A percentile compares a stretch with the other conserved stretches of the same genome.
Conservation (phyloP, 495 filamentous ascomycete genomes). For the Hypomontagnella submonticulosa region DNA sequence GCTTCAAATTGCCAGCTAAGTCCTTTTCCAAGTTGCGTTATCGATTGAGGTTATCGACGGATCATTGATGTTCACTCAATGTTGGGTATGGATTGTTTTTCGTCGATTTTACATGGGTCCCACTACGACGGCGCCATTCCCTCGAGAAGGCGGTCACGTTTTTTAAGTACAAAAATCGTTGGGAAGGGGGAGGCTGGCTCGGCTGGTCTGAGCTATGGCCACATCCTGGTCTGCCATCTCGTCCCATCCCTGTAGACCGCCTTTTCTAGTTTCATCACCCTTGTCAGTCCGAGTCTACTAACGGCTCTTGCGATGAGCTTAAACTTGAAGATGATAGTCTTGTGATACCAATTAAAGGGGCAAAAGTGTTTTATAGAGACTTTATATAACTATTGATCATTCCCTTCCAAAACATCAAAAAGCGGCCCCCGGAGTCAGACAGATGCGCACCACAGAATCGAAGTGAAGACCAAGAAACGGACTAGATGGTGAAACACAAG, state of each 20-base stretch:
- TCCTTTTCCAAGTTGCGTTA: no score
- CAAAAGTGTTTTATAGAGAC: no score
- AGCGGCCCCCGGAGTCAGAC: no score
- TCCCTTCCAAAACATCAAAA: no score
- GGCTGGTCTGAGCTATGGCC: conserved; percentile 16
- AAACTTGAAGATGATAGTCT: conserved; percentile 1
- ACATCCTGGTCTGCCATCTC: conserved; percentile 14
- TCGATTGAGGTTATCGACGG: no score
- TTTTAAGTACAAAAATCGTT: conserved; percentile 23
- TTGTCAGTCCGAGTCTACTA: conserved; percentile 12
- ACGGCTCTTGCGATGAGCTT: conserved; percentile 26
- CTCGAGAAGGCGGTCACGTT: conserved; percentile 28
- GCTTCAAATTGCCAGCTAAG: no score
- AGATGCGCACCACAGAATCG: no score
- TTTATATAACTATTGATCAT: no score
- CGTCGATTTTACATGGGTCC: conserved; percentile 1
- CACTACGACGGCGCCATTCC: conserved; percentile 5
- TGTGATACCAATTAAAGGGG: no score
- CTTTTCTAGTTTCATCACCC: conserved; percentile 22
- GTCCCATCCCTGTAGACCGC: conserved; percentile 19
- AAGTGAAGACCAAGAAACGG: no score
- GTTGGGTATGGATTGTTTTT: no score
- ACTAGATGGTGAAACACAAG: no score
- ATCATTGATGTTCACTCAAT: not conserved
- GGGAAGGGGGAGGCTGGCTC: conserved; percentile 17